Evolutionary conservation across 116 monocot species (phyloP).

Genomic region (Cymodocea nodosa): DNA sequence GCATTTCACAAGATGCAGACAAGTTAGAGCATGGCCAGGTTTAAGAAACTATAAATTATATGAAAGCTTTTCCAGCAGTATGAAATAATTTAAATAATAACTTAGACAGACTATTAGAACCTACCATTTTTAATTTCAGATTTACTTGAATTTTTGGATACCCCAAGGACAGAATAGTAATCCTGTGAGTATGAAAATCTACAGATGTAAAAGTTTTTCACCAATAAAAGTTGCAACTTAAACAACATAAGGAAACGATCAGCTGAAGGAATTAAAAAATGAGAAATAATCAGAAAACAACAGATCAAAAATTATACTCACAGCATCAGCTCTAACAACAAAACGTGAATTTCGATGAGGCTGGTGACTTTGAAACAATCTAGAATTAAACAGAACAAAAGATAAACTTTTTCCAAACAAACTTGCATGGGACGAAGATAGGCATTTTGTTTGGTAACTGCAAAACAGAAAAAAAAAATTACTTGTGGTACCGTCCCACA

Average conservation of each 20-base stretch:
- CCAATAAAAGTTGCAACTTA: background rate
- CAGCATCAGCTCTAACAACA: constrained; percentile 70
- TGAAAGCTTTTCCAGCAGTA: no score
- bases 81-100: no score
- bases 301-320: constrained; percentile 29
- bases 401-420: constrained; percentile 19
- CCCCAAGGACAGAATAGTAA: constrained; percentile 84
- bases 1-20: constrained; percentile 5
- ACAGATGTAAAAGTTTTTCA: background rate
- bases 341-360: constrained; percentile 31
- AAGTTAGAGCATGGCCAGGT: background rate
- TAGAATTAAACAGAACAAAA: constrained; percentile 24
- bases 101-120: constrained; percentile 9
- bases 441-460: constrained; percentile 31
- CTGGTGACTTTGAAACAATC: constrained; percentile 16
- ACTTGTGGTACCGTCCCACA: background rate
- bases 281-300: background rate
- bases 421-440: constrained; percentile 27
- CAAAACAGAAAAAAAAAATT: background rate
- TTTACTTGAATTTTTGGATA: constrained; percentile 83
- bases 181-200: constrained; percentile 37
- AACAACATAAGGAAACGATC: background rate
- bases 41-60: background rate
- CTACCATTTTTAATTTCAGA: constrained; percentile 91
- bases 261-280: background rate